Base-by-base conservation (phyloP, 2,329 filamentous ascomycete species). In the Trichoderma citrinoviride region DNA sequence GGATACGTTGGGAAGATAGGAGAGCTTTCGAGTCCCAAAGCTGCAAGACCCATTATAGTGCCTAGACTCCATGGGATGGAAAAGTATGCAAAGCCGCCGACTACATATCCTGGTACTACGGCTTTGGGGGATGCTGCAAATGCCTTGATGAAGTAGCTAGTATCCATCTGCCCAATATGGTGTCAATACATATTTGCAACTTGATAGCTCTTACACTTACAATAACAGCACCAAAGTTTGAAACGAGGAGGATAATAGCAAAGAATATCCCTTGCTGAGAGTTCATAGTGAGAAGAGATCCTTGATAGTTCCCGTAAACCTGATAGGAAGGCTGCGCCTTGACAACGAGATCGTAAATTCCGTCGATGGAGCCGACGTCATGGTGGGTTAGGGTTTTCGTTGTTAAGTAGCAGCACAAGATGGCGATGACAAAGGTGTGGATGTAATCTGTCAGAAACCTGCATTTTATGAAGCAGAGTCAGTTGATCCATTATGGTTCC, bases 191-290 rank as follows among this genome's bases (percentile, higher is more conserved):
- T 17, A 12, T 12, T 12, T 1, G 0, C 12, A 44, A 12, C 10
- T 12, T 19, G 19, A 6, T 1, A 7, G 1, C 1, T 1, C 7
- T 21, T 5, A 17, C 10, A 44, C 57, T 43, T 44, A 61, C 57
- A n/a, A 61, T 53, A 14, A 61, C 57, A 5, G 57, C 57, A 17
- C 57, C 57, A 8, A 61, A 61, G 7, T 61, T 61, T 5, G 57
- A 52, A 23, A 61, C 57, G 8, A 61, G 46, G 1, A 61, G 15
- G 19, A 61, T 61, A 1, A 61, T 61, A 2, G 47, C 57, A 27
- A 61, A 61, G 25, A 61, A 61, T 4, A 61, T 61, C 15, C 57
- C 57, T 44, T 61, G 57, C 37, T 61, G 47, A 2, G 57, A 61
- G 21, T 29, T 52, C 47, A 61, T 61, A 1, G 57, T 61, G 21